Percentiles rank a stretch among this genome's conserved stretches.
Evolutionary conservation across 2,329 filamentous ascomycete genomes (phyloP).

Genomic region (Aspergillus floridensis): DNA sequence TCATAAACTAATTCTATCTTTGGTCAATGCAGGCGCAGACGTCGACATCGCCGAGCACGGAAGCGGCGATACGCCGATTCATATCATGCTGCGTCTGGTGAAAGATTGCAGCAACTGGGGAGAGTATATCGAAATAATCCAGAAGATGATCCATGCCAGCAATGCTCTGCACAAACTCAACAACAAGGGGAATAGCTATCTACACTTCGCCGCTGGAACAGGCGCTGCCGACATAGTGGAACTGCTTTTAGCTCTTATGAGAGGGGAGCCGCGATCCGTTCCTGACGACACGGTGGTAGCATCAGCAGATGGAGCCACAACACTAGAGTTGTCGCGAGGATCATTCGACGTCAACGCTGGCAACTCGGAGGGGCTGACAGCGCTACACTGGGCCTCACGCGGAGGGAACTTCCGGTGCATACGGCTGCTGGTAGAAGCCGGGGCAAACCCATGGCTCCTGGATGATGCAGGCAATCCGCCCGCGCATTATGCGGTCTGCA

Average conservation of each 20-base stretch:
- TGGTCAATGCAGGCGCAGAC: constrained; percentile 4
- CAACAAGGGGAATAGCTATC: not conserved
- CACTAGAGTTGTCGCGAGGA: not conserved
- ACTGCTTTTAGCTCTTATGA: not conserved
- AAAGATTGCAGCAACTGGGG: not conserved
- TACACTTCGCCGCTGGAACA: not conserved
- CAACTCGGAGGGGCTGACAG: not conserved
- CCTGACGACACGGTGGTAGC: not conserved
- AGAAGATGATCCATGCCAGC: not conserved
- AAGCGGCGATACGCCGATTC: not conserved
- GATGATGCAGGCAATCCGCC: not conserved
- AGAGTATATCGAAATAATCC: not conserved
- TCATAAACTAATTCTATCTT: not conserved
- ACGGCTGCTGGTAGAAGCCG: not conserved
- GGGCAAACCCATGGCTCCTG: not conserved
- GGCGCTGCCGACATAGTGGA: not conserved
- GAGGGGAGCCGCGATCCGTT: not conserved
- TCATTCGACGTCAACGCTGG: not conserved
- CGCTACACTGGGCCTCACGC: not conserved
- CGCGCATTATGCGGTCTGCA: not conserved
- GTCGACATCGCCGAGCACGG: constrained; percentile 9
- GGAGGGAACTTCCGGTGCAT: not conserved
- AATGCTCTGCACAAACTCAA: not conserved
- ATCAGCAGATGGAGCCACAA: not conserved
- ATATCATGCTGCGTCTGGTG: not conserved